phyloP scores from a whole-genome alignment of 2,329 filamentous ascomycete species.

The Scedosporium aurantiacum region DNA sequence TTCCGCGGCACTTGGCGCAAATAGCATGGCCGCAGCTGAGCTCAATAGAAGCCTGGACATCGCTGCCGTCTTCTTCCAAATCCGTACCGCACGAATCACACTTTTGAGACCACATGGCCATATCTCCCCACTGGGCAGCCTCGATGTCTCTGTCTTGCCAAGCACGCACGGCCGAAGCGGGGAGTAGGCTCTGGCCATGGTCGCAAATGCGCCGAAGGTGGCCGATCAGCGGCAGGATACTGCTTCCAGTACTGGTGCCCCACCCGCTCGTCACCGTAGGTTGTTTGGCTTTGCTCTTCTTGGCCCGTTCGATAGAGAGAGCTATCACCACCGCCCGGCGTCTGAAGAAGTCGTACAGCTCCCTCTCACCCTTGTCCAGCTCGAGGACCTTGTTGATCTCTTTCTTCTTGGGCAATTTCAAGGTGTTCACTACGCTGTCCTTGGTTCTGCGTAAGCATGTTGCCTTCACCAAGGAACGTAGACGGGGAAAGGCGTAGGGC shows the following conservation, averaged over 20 bases:
- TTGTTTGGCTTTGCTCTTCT: background rate
- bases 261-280: background rate
- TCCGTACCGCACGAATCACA: background rate
- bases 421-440: background rate
- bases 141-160: conserved; percentile 5
- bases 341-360: conserved; percentile 1
- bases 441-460: background rate
- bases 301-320: background rate
- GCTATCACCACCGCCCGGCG: background rate
- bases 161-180: conserved; percentile 10
- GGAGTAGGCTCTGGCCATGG: conserved; percentile 18
- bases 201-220: conserved; percentile 19
- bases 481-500: background rate
- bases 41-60: background rate
- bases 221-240: conserved; percentile 15
- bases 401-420: background rate
- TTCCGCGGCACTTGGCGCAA: background rate
- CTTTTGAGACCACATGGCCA: background rate
- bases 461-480: background rate
- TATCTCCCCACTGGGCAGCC: conserved; percentile 10
- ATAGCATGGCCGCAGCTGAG: background rate
- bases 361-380: background rate
- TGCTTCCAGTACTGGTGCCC: background rate
- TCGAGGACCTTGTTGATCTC: background rate
- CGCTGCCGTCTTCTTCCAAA: background rate